Percentiles rank a stretch among this genome's conserved stretches.
Conservation (phyloP, 495 filamentous ascomycete species). For the Penicillium angulare region DNA sequence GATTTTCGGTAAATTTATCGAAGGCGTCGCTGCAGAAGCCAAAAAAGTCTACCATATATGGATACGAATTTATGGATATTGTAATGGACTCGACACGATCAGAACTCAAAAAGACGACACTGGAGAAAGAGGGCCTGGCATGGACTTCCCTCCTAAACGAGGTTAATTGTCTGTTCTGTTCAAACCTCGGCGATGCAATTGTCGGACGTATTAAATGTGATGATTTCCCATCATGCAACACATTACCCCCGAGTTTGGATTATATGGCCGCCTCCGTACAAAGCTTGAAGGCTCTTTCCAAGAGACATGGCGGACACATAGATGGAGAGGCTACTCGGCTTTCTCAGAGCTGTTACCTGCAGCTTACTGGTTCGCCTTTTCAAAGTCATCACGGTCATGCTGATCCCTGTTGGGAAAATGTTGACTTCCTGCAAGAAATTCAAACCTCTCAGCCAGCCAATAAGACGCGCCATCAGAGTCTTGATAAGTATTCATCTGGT, state of each 20-base stretch:
- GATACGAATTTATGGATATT: conserved; percentile 15
- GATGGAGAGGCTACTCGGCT: too few relatives aligned
- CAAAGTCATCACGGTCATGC: too few relatives aligned
- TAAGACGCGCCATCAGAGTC: too few relatives aligned
- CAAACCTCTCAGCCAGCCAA: too few relatives aligned
- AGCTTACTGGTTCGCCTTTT: too few relatives aligned
- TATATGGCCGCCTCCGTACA: background rate
- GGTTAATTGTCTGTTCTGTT: background rate
- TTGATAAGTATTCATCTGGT: too few relatives aligned
- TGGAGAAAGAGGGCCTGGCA: conserved; percentile 4
- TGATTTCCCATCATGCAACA: background rate
- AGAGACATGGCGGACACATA: too few relatives aligned
- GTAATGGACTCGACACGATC: conserved; percentile 2
- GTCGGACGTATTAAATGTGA: background rate
- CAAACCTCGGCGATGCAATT: background rate
- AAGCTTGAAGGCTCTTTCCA: background rate
- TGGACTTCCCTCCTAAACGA: background rate
- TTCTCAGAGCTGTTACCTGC: too few relatives aligned
- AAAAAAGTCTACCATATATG: conserved; percentile 1
- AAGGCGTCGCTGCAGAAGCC: background rate
- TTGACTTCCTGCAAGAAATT: too few relatives aligned
- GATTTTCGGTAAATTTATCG: conserved; percentile 5
- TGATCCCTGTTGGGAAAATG: too few relatives aligned
- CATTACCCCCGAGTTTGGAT: background rate
- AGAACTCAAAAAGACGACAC: background rate